Evolutionary conservation across 257 asterid genomes (phyloP), one percentile per base, ranked within the genome.

Genomic region (Scutellaria barbata): DNA sequence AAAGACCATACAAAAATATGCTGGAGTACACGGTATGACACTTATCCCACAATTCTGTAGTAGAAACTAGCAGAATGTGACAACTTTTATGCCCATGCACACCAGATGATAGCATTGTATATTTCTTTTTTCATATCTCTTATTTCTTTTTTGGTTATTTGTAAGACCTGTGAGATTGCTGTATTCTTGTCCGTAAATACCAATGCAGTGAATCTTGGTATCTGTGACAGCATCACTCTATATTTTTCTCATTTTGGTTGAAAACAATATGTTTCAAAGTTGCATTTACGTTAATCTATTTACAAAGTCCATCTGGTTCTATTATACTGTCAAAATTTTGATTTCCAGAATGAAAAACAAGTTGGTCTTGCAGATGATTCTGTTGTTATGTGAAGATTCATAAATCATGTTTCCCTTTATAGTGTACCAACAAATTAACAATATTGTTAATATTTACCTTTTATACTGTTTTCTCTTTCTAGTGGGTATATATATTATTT

Each of bases 1-100:
- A 90, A 85, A 87, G 98, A 67, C 98, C 98, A 18, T 93, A 90
- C 81, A 93, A 93, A 79, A 93, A 93, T 77, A 93, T 93, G 98
- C 88, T 86, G 88, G 98, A 93, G 77, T 93, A 93, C 82, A 89
- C 98, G 96, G 98, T 93, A 92, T 68, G 67, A 41, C 74, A 69
- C 68, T 35, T 68, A 47, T 65, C 71, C 57, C 57, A 25, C 79
- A 72, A 70, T 69, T 62, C 55, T 73, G 65, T 60, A 53, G 16
- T 74, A 40, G 60, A 66, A 57, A 78, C 78, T 43, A 74, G 22
- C 52, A 17, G 62, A 53, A 51, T 12, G 64, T 71, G 63, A 50
- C 41, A 46, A 61, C 41, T 67, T 56, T 74, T 77, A 16, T 71
- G 67, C 43, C 25, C 68, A 68, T 61, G 72, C 67, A 63, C 12